phyloP scores from a whole-genome alignment of 2,329 filamentous ascomycete species.

The Cladophialophora chaetospira region DNA sequence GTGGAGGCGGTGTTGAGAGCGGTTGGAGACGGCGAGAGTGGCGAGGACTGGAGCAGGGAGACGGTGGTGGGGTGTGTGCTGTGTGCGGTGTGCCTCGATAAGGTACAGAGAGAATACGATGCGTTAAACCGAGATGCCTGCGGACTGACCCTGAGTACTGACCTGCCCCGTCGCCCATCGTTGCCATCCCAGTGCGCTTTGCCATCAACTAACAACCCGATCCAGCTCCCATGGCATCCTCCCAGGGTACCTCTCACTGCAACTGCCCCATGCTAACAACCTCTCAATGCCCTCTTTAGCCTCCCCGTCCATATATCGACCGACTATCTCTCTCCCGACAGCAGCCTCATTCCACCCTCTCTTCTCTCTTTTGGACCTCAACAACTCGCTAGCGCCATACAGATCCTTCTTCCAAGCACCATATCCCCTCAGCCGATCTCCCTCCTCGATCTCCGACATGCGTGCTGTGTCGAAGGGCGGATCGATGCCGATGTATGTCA shows the following conservation, averaged over 20 bases:
- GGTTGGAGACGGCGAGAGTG: background rate
- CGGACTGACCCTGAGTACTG: no score
- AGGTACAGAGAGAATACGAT: no score
- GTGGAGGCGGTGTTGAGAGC: background rate
- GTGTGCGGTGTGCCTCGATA: no score
- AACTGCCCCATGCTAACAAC: no score
- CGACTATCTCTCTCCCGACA: conserved; percentile 16
- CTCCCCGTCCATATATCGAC: background rate
- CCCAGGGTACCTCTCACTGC: no score
- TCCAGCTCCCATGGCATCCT: no score
- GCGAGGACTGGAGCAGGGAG: background rate
- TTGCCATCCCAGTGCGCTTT: no score
- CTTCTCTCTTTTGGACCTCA: conserved; percentile 41
- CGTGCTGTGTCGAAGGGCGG: conserved; percentile 51
- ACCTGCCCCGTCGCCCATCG: no score
- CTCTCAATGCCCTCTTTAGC: background rate
- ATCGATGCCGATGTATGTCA: conserved; percentile 65
- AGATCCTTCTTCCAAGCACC: conserved; percentile 44
- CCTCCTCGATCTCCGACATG: conserved; percentile 29
- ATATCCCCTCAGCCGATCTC: conserved; percentile 37
- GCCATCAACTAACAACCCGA: no score
- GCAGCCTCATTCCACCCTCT: conserved; percentile 41
- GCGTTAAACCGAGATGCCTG: no score
- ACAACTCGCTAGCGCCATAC: conserved; percentile 41
- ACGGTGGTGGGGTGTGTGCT: no score